A percentile compares a stretch with the other conserved stretches of the same genome.
These are phyloP conservation scores for Aeminium ludgeri DNA, from an alignment of 495 filamentous ascomycete genomes.

Conservation along the genomic window DNA sequence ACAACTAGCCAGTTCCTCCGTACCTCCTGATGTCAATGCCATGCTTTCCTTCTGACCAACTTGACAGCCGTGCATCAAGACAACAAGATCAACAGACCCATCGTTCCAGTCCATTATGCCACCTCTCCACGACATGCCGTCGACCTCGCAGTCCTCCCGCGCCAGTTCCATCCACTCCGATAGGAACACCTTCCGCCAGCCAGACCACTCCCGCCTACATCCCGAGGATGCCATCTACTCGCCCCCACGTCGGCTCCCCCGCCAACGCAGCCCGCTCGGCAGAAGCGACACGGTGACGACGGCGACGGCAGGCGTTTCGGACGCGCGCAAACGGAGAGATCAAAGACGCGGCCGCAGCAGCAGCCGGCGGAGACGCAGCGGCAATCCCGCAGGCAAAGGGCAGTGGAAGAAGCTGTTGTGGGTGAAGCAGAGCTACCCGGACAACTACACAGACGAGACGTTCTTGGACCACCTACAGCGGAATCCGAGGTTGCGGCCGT, in stretches of 20 bases:
- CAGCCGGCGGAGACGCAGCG: constrained; percentile 39
- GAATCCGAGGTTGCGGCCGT: constrained; percentile 83
- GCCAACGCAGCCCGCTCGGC: constrained; percentile 26
- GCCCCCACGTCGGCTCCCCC: constrained; percentile 32
- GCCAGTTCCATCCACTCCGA: constrained; percentile 3
- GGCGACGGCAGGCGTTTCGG: constrained; percentile 15
- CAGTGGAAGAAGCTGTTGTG: constrained; percentile 91
- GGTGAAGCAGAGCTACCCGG: constrained; percentile 95
- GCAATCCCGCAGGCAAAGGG: constrained; percentile 21
- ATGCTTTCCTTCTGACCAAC: no score
- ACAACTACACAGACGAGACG: constrained; percentile 95
- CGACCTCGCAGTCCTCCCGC: constrained; percentile 5
- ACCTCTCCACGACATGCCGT: background rate
- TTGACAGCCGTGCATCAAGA: no score
- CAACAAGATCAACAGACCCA: no score
- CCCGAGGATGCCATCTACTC: constrained; percentile 71
- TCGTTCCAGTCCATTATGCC: no score
- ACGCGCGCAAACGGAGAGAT: constrained; percentile 27
- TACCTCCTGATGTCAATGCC: no score
- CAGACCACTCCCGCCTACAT: constrained; percentile 43
- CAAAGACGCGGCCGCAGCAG: constrained; percentile 37
- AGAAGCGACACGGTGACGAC: constrained; percentile 9
- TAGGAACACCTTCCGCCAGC: constrained; percentile 1
- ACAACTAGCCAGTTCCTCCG: no score
- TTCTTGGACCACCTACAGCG: constrained; percentile 93